Conservation (phyloP, 164 flowering plant genomes). For the Cinnamomum micranthum region DNA sequence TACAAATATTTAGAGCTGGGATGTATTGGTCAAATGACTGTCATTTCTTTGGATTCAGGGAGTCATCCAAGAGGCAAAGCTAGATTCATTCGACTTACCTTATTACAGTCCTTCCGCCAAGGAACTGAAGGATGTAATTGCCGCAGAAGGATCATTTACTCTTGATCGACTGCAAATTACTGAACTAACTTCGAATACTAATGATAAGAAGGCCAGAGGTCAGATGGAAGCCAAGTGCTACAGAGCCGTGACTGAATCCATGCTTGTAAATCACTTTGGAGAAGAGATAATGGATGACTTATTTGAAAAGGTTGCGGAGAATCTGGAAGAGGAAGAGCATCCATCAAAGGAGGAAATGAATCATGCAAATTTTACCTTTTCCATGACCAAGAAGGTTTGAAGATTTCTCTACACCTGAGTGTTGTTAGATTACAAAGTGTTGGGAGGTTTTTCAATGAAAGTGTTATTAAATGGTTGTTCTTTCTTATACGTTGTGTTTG, state of each 20-base stretch:
- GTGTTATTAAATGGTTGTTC: too few species aligned
- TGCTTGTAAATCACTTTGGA: constrained; percentile 45
- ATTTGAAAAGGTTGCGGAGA: constrained; percentile 26
- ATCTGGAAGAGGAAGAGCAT: constrained; percentile 22
- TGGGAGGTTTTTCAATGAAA: too few species aligned
- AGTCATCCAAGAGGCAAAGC: constrained; percentile 33
- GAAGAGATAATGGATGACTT: constrained; percentile 32
- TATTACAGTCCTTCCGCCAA: constrained; percentile 40
- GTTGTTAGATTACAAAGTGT: too few species aligned
- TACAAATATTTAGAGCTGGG: too few species aligned
- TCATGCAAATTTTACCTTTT: constrained; percentile 28
- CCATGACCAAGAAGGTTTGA: constrained; percentile 16
- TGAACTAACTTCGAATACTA: not conserved
- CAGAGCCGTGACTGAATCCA: constrained; percentile 49
- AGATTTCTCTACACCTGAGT: too few species aligned
- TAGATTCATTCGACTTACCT: constrained; percentile 43
- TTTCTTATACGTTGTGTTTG: too few species aligned
- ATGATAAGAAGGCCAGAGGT: not conserved
- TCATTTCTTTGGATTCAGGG: constrained; percentile 23
- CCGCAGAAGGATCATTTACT: constrained; percentile 41
- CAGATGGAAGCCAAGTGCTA: constrained; percentile 29
- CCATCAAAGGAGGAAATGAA: constrained; percentile 20
- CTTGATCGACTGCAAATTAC: constrained; percentile 22
- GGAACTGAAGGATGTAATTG: constrained; percentile 27
- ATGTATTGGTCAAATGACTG: too few species aligned